Base-by-base conservation (phyloP, 2,329 filamentous ascomycete genomes). In the Dothidotthia symphoricarpi region DNA sequence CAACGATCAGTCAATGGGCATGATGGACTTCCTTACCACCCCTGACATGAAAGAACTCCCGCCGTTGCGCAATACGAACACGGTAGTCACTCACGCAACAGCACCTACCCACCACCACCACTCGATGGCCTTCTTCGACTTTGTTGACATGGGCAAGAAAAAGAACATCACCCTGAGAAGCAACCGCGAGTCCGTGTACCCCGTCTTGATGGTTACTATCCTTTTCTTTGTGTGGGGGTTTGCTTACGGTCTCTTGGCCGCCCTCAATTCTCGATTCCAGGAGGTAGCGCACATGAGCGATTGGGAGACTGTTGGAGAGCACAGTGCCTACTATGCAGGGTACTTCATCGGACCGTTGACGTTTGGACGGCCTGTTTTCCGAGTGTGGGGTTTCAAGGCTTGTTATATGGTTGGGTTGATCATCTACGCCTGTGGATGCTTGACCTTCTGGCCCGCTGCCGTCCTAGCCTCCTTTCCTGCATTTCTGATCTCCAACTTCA, bases 191-290 rank as follows among this genome's bases (percentile, higher is more conserved):
- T 86, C 83, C 0, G 69, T 86, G 49, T 85, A 82, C 47, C 87
- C 88, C 47, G 83, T 86, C 55, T 75, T 78, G 12, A 73, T 88
- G 47, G 88, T 94, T 15, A 87, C 86, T 1, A 77, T 90, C 6
- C 72, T 95, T 0, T 95, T 95, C 68, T 82, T 95, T 48, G 71
- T 95, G 3, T 95, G 88, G 89, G 90, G 90, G 0, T 85, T 95
- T 41, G 89, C 88, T 0, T 95, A 95, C 53, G 90, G 90, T 0
- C 75, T 95, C 2, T 73, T 95, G 5, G 88, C 93, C 55, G 85
- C 83, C 0, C 76, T 96, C 17, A 95, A 95, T 61, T 76, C 75
- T 14, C 80, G 81, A 16, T 82, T 88, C 35, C 80, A 83, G 24
- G 59, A 67, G 10, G 76, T 88, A 5, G 76, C 82, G 11, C 56